phyloP scores from a whole-genome alignment of 805 yeast species.

The Saccharomycopsis javanensis region DNA sequence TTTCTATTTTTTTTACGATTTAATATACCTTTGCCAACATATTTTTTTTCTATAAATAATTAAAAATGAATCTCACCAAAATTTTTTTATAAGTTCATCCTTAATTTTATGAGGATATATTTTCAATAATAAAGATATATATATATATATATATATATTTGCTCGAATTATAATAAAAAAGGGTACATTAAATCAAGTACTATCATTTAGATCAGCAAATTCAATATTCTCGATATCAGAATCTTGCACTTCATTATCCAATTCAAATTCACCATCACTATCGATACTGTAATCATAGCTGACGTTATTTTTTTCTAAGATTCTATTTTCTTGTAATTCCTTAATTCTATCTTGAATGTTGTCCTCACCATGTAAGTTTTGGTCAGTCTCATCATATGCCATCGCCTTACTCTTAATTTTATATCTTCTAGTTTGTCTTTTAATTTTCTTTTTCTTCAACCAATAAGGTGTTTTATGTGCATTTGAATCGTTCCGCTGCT shows the following conservation, averaged over 20 bases:
- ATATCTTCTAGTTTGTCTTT: conserved; percentile 17
- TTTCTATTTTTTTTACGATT: background rate
- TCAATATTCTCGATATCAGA: background rate
- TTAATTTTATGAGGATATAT: no score
- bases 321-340: conserved; percentile 1
- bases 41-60: background rate
- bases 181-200: no score
- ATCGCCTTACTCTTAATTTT: conserved; percentile 13
- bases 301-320: background rate
- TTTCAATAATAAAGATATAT: no score
- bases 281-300: background rate
- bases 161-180: no score
- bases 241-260: background rate
- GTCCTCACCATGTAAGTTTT: background rate
- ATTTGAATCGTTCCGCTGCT: background rate
- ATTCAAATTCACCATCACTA: background rate
- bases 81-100: no score
- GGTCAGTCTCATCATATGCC: conserved; percentile 5
- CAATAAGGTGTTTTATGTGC: conserved; percentile 7
- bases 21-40: background rate
- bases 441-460: conserved; percentile 13
- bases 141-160: no score
- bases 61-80: background rate
- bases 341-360: conserved; percentile 7
- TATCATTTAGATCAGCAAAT: no score